Conservation (phyloP, 1,284 basidiomycete species). For the Somion occarium region DNA sequence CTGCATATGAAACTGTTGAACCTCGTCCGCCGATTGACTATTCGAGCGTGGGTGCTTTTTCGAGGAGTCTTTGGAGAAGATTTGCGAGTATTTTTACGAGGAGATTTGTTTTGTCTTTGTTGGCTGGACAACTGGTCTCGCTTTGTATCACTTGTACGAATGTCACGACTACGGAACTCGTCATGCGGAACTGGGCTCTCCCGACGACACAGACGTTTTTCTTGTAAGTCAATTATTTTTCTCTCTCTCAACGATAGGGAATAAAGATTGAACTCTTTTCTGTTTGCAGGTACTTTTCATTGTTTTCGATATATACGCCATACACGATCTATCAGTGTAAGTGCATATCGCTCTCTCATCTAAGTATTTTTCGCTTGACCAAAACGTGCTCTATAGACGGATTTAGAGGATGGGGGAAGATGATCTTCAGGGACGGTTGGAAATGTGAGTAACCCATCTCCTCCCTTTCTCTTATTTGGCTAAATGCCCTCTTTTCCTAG, state of each 20-base stretch:
- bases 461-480: neutral
- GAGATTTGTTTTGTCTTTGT: conserved; percentile 59
- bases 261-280: neutral
- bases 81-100: conserved; percentile 73
- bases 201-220: conserved; percentile 82
- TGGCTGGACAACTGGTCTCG: conserved; percentile 79
- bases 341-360: conserved; percentile 17
- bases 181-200: conserved; percentile 62
- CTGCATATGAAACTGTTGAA: neutral
- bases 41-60: conserved; percentile 49
- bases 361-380: neutral
- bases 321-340: conserved; percentile 80
- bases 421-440: conserved; percentile 76
- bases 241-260: neutral
- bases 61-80: conserved; percentile 45
- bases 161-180: conserved; percentile 76
- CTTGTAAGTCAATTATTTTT: conserved; percentile 47
- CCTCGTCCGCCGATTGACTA: conserved; percentile 55
- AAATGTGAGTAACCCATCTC: conserved; percentile 54
- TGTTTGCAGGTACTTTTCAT: conserved; percentile 62
- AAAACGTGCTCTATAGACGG: conserved; percentile 48
- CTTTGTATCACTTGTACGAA: conserved; percentile 84
- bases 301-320: conserved; percentile 75
- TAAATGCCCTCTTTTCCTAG: conserved; percentile 30
- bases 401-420: conserved; percentile 69